These are phyloP conservation scores for Paecilomyces fulvus DNA, from an alignment of 2,329 filamentous ascomycete species.

Conservation along the genomic window DNA sequence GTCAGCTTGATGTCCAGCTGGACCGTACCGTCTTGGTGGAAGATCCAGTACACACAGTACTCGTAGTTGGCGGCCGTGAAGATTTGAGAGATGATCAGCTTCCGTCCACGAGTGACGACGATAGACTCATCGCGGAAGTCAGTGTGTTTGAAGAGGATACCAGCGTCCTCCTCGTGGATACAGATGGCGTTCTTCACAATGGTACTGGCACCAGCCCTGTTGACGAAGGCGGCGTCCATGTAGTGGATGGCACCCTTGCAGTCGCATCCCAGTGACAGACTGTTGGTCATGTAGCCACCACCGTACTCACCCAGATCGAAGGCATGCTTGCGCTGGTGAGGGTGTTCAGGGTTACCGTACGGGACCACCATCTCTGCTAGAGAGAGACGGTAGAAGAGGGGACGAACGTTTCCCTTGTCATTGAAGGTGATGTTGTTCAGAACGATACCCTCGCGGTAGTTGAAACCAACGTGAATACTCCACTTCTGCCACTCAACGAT, in stretches of 20 bases:
- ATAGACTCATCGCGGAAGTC: conserved; percentile 87
- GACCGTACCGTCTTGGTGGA: conserved; percentile 85
- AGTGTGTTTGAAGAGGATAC: conserved; percentile 88
- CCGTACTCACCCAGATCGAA: conserved; percentile 42
- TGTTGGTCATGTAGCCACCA: conserved; percentile 43
- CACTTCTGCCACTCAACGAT: conserved; percentile 86
- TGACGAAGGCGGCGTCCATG: conserved; percentile 78
- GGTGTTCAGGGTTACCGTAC: conserved; percentile 46
- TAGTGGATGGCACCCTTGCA: conserved; percentile 91
- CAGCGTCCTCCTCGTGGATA: conserved; percentile 87
- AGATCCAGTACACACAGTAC: conserved; percentile 81
- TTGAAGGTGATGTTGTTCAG: conserved; percentile 85
- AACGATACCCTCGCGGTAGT: conserved; percentile 86
- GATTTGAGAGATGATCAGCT: conserved; percentile 80
- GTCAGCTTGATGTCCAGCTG: conserved; percentile 89
- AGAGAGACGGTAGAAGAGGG: conserved; percentile 81
- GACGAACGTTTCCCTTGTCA: conserved; percentile 67
- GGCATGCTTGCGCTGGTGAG: conserved; percentile 42
- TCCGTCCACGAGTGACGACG: conserved; percentile 77
- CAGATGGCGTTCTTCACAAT: conserved; percentile 92
- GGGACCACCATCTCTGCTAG: conserved; percentile 92
- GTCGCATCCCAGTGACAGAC: conserved; percentile 39
- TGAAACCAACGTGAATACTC: conserved; percentile 89
- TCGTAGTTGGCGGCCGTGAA: conserved; percentile 97
- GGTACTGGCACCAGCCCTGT: conserved; percentile 62